Base-by-base conservation (phyloP, 768 basidiomycete genomes). In the Lactarius hatsudake region DNA sequence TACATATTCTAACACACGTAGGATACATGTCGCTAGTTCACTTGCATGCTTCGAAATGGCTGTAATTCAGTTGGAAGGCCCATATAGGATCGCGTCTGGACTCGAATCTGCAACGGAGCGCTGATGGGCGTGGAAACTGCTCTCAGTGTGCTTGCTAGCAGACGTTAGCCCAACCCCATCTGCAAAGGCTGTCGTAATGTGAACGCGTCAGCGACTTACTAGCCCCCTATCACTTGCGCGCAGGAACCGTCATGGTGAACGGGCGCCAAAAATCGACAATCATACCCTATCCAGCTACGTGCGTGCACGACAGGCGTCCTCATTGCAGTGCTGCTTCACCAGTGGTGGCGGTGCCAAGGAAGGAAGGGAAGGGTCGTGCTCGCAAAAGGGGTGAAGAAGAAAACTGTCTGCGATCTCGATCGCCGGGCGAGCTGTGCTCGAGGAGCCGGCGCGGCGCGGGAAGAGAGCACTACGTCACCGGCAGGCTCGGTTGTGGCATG, bases 311-410 rank as follows among this genome's bases (percentile, higher is more conserved):
- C 51, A 32, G 13, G 2, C 13, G 59, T 51, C 64, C 64, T 65
- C 58, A 65, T 59, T 59, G 64, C 59, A 53, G 36, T n/a, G 20
- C 13, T 30, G 17, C 51, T 26, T 53, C 51, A 53, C 51, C 12
- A 13, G 23, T n/a, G 23, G 65, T 66, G 65, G 65, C 65, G 56
- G 55, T 66, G 65, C 57, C 43, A 66, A 28, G 57, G 48, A n/a
- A n/a, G n/a, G n/a, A 51, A 17, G 20, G 48, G 48, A 18, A 42
- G 42, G 48, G 51, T 26, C 5, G 45, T 51, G 51, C 30, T 48
- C 20, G 10, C 32, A 10, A 28, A 17, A 65, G 48, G 64, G 38
- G 51, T 7, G 5, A n/a, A 40, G n/a, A 26, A 51, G 5, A 13
- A 23, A n/a, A 23, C 18, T 48, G 23, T 36, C 20, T 36, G 26